A percentile compares a stretch with the other conserved stretches of the same genome.
Evolutionary conservation across 805 yeast species (phyloP).

Genomic region (Hanseniaspora meyeri): DNA sequence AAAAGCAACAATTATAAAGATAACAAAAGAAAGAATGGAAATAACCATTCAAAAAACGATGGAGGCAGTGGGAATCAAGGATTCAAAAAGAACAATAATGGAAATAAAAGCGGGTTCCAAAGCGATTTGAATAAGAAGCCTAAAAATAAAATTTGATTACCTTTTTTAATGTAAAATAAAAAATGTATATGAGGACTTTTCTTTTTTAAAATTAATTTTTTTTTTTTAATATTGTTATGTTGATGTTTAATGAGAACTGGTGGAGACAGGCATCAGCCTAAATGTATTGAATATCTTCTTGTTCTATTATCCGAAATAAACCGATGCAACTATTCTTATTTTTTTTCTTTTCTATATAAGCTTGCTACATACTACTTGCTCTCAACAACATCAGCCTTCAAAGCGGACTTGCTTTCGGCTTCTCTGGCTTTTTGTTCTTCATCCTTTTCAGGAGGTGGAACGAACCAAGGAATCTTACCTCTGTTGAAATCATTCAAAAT

Average conservation of each 20-base stretch:
- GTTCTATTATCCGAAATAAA: not conserved
- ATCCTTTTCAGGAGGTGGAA: slow-evolving; percentile 73
- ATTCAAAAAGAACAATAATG: slow-evolving; percentile 21
- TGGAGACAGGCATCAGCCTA: no score
- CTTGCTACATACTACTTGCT: not conserved
- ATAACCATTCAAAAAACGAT: slow-evolving; percentile 1
- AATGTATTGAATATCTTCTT: no score
- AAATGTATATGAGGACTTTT: not conserved
- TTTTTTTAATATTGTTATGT: not conserved
- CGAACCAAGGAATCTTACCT: slow-evolving; percentile 97
- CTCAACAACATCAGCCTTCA: not conserved
- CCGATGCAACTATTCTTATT: not conserved
- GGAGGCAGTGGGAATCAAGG: slow-evolving; percentile 21
- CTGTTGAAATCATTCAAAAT: slow-evolving; percentile 89
- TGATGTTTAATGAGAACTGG: no score
- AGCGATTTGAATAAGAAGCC: not conserved
- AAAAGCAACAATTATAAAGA: slow-evolving; percentile 19
- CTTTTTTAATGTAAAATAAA: not conserved
- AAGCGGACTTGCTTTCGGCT: not conserved
- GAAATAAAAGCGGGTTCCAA: not conserved
- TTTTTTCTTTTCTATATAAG: not conserved
- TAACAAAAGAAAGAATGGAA: slow-evolving; percentile 15
- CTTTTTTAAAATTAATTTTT: not conserved
- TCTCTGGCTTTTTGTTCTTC: slow-evolving; percentile 26
- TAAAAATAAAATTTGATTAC: not conserved